Conservation (phyloP, 2,329 filamentous ascomycete genomes). For the Cladosporium oxysporum region DNA sequence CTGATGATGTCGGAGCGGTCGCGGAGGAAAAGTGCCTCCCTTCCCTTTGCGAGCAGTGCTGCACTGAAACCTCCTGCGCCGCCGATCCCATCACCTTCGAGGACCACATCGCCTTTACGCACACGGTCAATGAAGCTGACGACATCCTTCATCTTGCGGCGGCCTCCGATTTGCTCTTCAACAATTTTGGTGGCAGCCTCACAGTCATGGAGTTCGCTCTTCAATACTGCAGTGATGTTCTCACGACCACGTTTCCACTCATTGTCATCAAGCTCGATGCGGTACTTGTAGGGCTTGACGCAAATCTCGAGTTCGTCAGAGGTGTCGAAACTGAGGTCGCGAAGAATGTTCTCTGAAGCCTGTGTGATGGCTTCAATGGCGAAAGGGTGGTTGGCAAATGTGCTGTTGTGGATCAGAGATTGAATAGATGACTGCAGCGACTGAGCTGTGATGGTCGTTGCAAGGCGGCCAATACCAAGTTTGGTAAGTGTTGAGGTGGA, state of each 20-base stretch:
- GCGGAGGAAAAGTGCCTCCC: conserved; percentile 90
- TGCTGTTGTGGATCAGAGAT: conserved; percentile 73
- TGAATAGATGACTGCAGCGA: conserved; percentile 86
- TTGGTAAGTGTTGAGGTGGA: conserved; percentile 90
- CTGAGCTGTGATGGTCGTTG: conserved; percentile 85
- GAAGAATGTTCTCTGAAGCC: conserved; percentile 84
- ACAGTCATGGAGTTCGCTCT: conserved; percentile 81
- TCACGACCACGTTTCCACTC: conserved; percentile 88
- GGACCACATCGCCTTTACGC: conserved; percentile 76
- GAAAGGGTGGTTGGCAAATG: conserved; percentile 87
- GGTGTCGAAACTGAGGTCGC: conserved; percentile 94
- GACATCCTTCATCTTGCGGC: conserved; percentile 84
- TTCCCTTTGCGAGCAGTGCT: conserved; percentile 73
- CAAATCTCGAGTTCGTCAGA: conserved; percentile 98
- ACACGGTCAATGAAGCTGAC: conserved; percentile 89
- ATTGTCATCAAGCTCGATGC: conserved; percentile 88
- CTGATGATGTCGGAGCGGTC: conserved; percentile 88
- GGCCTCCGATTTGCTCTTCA: conserved; percentile 76
- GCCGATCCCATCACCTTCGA: conserved; percentile 77
- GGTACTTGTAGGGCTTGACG: conserved; percentile 98
- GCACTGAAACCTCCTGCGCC: conserved; percentile 94
- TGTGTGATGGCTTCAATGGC: conserved; percentile 91
- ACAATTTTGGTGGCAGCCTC: conserved; percentile 75
- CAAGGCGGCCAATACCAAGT: conserved; percentile 86
- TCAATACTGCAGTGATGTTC: conserved; percentile 77